Evolutionary conservation across 768 basidiomycete genomes (phyloP).

Genomic region (Lactarius pseudohatsudake): DNA sequence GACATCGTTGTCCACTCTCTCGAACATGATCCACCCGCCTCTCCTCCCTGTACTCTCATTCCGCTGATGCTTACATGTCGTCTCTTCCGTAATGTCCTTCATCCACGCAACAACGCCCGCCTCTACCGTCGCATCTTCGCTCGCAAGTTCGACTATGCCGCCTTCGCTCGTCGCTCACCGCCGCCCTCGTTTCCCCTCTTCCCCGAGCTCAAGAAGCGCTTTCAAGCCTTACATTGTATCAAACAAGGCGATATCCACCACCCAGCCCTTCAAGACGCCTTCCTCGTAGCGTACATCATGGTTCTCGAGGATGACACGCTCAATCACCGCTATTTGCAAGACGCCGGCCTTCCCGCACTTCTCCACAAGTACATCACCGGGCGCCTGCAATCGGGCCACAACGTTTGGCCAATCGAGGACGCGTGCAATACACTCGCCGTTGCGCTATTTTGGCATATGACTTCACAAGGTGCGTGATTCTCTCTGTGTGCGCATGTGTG

Average conservation of each 20-base stretch:
- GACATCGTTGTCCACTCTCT: conserved; percentile 67
- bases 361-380: conserved; percentile 17
- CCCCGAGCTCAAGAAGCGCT: conserved; percentile 31
- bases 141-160: conserved; percentile 61
- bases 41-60: conserved; percentile 52
- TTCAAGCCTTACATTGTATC: conserved; percentile 21
- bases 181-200: conserved; percentile 45
- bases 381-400: conserved; percentile 16
- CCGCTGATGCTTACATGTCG: conserved; percentile 55
- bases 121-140: conserved; percentile 72
- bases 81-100: conserved; percentile 49
- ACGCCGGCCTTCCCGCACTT: conserved; percentile 17
- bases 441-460: conserved; percentile 30
- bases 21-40: conserved; percentile 47
- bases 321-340: conserved; percentile 20
- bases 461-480: conserved; percentile 25
- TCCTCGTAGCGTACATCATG: conserved; percentile 27
- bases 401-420: conserved; percentile 25
- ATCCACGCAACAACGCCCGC: conserved; percentile 53
- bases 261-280: conserved; percentile 11
- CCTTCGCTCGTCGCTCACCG: conserved; percentile 51
- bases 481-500: neutral
- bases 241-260: conserved; percentile 11
- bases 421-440: conserved; percentile 25
- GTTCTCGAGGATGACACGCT: conserved; percentile 25